Evolutionary conservation across 2,329 filamentous ascomycete species (phyloP), one percentile per base, ranked within the genome.

Genomic region (Trichoderma cornu-damae): DNA sequence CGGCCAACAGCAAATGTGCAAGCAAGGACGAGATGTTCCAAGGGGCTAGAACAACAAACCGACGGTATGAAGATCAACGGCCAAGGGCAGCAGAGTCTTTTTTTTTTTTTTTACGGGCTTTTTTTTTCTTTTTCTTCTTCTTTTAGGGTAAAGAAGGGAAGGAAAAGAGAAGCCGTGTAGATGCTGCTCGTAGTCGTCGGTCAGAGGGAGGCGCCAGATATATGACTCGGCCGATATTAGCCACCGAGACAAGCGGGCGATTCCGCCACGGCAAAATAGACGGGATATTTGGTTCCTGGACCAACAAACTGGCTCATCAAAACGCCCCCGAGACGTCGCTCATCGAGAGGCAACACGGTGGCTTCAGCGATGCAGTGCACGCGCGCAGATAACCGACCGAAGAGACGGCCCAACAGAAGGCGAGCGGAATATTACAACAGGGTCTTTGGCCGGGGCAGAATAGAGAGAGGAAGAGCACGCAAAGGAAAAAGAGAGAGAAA

Each of bases 1-100:
- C 82, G 76, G 74, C 82, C 81, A 62, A 82, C 73, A 71, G 77
- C 76, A 66, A 85, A 16, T 6, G 75, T 72, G 80, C 79, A 63
- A n/a, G 75, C 73, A 59, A 77, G 72, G 68, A n/a, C 80, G 76
- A 61, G 84, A 65, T 48, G 77, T 78, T 70, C 80, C 77, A 68
- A 77, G 81, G n/a, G 72, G 81, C 81, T 80, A 83, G 73, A 30
- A 34, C 18, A 60, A 51, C 82, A 77, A 68, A 64, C 59, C 6
- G 67, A 20, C 28, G 24, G 44, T 32, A 46, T 52, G 51, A 26
- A 57, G 40, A 9, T 20, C 35, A 40, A 28, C n/a, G 22, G 35
- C 32, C 50, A 48, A 37, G 49, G 49, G n/a, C 18, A 14, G 48
- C 16, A 47, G 40, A 18, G 34, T 51, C 3, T n/a, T n/a, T n/a